Percentiles rank a stretch among this genome's conserved stretches.
These are phyloP conservation scores for Stagonosporopsis rhizophila DNA, from an alignment of 2,329 filamentous ascomycete genomes.

Conservation along the genomic window DNA sequence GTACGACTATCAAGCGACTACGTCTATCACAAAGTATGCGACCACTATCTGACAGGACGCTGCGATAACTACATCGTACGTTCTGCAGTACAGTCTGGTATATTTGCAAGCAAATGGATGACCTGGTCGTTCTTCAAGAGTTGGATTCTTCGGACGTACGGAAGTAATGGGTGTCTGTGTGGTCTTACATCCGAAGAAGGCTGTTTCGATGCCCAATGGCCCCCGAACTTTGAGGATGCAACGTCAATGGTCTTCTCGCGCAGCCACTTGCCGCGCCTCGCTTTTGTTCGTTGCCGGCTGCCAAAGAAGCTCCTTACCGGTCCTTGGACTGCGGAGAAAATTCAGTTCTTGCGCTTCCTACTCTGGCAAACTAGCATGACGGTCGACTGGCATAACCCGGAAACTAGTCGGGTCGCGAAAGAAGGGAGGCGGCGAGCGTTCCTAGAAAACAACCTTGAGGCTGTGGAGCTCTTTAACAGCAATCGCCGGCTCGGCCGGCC, in stretches of 20 bases:
- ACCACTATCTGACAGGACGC: constrained; percentile 28
- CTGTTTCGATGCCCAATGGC: constrained; percentile 43
- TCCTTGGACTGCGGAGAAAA: constrained; percentile 37
- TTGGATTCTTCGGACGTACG: constrained; percentile 30
- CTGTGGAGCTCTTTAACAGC: constrained; percentile 45
- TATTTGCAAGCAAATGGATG: constrained; percentile 44
- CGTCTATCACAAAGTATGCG: constrained; percentile 35
- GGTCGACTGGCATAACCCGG: constrained; percentile 38
- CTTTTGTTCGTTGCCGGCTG: constrained; percentile 39
- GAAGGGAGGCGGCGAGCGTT: constrained; percentile 39
- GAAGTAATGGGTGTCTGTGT: constrained; percentile 37
- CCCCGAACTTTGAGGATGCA: constrained; percentile 38
- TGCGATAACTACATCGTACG: constrained; percentile 21
- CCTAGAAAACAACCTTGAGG: constrained; percentile 37
- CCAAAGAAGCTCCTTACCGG: constrained; percentile 39
- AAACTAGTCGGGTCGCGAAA: constrained; percentile 13
- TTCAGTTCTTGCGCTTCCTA: constrained; percentile 42
- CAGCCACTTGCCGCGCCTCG: constrained; percentile 36
- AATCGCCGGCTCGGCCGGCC: constrained; percentile 40
- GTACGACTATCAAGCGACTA: constrained; percentile 35
- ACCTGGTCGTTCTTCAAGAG: constrained; percentile 43
- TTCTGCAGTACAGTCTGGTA: constrained; percentile 30
- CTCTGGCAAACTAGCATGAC: constrained; percentile 42
- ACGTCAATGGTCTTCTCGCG: constrained; percentile 39
- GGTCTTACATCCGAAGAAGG: constrained; percentile 28